phyloP scores from a whole-genome alignment of 768 basidiomycete species.

The Boletus coccyginus region DNA sequence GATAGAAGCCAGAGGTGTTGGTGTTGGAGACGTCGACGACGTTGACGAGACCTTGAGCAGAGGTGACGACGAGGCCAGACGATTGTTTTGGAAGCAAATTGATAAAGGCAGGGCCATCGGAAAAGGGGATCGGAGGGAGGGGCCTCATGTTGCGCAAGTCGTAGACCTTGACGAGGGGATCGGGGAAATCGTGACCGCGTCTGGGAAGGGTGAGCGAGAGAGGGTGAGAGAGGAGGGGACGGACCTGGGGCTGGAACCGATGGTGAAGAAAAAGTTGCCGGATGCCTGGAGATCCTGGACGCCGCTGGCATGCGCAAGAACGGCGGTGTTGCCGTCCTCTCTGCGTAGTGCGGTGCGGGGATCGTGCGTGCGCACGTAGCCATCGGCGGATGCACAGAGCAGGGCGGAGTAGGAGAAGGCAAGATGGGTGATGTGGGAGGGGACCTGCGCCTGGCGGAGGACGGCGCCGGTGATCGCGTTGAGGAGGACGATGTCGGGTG shows the following conservation, averaged over 20 bases:
- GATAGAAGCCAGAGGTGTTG: constrained; percentile 73
- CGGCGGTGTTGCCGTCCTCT: constrained; percentile 48
- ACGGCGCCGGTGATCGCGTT: constrained; percentile 72
- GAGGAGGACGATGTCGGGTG: constrained; percentile 63
- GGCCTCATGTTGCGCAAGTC: constrained; percentile 83
- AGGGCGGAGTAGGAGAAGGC: constrained; percentile 62
- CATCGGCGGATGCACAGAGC: constrained; percentile 71
- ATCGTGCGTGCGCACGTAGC: constrained; percentile 67
- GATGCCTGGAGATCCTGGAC: constrained; percentile 77
- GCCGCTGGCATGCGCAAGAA: constrained; percentile 80
- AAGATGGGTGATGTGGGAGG: constrained; percentile 64
- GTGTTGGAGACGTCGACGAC: constrained; percentile 76
- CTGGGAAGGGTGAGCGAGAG: constrained; percentile 39
- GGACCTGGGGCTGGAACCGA: constrained; percentile 85
- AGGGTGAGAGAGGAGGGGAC: neutral
- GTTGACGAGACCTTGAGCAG: constrained; percentile 80
- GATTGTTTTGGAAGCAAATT: constrained; percentile 74
- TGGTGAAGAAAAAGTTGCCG: constrained; percentile 81
- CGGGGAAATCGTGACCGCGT: constrained; percentile 83
- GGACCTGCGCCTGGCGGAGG: constrained; percentile 52
- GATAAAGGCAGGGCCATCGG: constrained; percentile 84
- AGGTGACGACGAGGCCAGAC: constrained; percentile 71
- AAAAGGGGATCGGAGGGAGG: constrained; percentile 83
- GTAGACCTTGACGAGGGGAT: constrained; percentile 90
- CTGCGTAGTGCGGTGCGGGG: constrained; percentile 58